phyloP scores from a whole-genome alignment of 2,329 filamentous ascomycete species.

The Cytospora paraplurivora region DNA sequence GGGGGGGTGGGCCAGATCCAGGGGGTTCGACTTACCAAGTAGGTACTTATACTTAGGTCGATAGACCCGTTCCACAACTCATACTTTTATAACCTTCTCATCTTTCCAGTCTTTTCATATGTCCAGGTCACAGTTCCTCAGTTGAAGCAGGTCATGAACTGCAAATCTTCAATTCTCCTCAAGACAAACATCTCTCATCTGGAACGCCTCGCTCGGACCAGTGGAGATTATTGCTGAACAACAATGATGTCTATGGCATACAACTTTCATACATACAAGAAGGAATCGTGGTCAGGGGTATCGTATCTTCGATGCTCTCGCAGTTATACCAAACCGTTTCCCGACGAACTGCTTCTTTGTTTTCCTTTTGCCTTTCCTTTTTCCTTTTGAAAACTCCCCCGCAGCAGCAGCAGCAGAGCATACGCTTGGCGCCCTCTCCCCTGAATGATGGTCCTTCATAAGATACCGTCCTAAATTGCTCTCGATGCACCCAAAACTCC shows the following conservation, averaged over 20 bases:
- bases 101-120: too few species aligned
- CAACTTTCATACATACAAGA: not conserved
- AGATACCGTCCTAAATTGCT: not conserved
- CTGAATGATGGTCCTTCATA: not conserved
- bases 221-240: not conserved
- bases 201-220: not conserved
- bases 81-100: too few species aligned
- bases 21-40: too few species aligned
- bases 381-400: not conserved
- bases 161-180: not conserved
- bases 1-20: too few species aligned
- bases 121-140: not conserved
- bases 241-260: not conserved
- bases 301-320: conserved; percentile 2
- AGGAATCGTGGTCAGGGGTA: not conserved
- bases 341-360: not conserved
- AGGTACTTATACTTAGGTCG: too few species aligned
- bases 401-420: not conserved
- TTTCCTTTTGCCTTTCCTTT: not conserved
- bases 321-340: not conserved
- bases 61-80: too few species aligned
- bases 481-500: not conserved
- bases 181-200: not conserved
- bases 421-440: not conserved
- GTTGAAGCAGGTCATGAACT: not conserved